These are phyloP conservation scores for Pochonia chlamydosporia DNA, from an alignment of 2,329 filamentous ascomycete genomes.

Conservation along the genomic window DNA sequence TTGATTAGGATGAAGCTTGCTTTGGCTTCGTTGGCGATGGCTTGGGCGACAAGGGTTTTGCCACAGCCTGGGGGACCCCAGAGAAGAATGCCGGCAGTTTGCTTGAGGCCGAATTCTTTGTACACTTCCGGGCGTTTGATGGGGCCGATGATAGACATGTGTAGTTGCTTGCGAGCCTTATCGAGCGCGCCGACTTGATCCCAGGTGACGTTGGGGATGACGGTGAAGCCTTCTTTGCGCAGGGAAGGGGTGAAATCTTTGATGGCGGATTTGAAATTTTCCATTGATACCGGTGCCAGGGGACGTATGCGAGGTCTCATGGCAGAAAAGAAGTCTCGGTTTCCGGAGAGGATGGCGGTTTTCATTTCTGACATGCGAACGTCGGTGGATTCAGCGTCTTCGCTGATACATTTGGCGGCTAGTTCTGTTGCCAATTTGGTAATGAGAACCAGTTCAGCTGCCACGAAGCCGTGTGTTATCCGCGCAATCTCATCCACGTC, in stretches of 20 bases:
- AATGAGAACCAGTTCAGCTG: constrained; percentile 74
- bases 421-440: constrained; percentile 38
- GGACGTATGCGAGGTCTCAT: constrained; percentile 1
- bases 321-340: constrained; percentile 1
- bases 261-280: constrained; percentile 69
- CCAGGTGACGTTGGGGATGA: constrained; percentile 91
- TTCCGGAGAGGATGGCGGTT: constrained; percentile 3
- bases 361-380: constrained; percentile 3
- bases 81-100: constrained; percentile 81
- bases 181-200: constrained; percentile 81
- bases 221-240: constrained; percentile 88
- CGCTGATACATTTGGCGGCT: constrained; percentile 25
- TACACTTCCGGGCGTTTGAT: constrained; percentile 80
- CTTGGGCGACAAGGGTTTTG: constrained; percentile 93
- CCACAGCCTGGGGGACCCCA: constrained; percentile 97
- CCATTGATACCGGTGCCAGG: constrained; percentile 14
- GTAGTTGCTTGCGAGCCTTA: constrained; percentile 73
- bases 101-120: constrained; percentile 68
- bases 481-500: constrained; percentile 72
- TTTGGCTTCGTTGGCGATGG: constrained; percentile 89
- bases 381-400: constrained; percentile 21
- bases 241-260: constrained; percentile 57
- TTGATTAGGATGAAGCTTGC: constrained; percentile 99
- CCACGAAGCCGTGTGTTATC: constrained; percentile 86
- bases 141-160: constrained; percentile 81